phyloP scores from a whole-genome alignment of 2,329 filamentous ascomycete species.

The Sclerotinia spermophila region DNA sequence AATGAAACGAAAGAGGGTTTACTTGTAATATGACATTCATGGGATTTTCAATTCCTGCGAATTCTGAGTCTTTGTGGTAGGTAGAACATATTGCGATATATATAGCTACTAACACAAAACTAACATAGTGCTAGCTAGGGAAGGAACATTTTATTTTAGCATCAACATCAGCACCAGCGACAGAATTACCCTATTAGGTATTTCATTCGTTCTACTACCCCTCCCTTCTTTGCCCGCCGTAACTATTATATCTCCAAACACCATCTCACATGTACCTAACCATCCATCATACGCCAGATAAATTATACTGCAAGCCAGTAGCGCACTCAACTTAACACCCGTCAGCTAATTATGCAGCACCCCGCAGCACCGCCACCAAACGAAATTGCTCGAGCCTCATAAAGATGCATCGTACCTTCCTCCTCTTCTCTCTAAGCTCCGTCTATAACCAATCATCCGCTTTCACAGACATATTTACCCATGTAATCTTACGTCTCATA shows the following conservation, averaged over 20 bases:
- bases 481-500: not conserved
- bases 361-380: not conserved
- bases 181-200: too few species aligned
- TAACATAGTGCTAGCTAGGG: not conserved
- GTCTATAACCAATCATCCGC: not conserved
- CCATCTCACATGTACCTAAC: not conserved
- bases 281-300: not conserved
- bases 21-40: not conserved
- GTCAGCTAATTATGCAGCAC: not conserved
- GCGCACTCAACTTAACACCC: not conserved
- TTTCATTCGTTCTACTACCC: not conserved
- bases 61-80: not conserved
- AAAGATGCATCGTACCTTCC: not conserved
- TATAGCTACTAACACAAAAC: not conserved
- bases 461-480: not conserved
- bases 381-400: slow-evolving; percentile 10
- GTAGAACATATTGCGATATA: not conserved
- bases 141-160: not conserved
- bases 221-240: too few species aligned
- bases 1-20: too few species aligned
- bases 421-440: not conserved
- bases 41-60: too few species aligned
- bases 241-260: not conserved
- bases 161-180: not conserved
- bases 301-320: not conserved